These are phyloP conservation scores for Cladosporium sp. DNA, from an alignment of 2,329 filamentous ascomycete genomes.

Conservation along the genomic window DNA sequence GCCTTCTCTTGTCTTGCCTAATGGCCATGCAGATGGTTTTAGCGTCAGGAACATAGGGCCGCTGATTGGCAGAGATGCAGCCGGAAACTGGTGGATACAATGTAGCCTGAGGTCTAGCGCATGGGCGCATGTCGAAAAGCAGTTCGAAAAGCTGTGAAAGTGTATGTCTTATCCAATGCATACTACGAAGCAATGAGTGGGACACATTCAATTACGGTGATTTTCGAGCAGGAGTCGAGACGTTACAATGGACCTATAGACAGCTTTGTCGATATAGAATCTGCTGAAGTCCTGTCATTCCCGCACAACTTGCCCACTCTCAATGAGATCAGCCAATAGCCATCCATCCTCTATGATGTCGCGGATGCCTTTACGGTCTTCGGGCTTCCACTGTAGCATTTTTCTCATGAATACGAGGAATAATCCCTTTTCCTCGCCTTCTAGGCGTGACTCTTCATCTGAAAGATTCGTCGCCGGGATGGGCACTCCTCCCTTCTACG, in stretches of 20 bases:
- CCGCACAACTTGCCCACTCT: conserved; percentile 18
- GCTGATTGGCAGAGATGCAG: conserved; percentile 20
- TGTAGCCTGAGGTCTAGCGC: neutral
- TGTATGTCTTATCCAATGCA: neutral
- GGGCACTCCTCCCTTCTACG: conserved; percentile 26
- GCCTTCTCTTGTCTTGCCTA: conserved; percentile 18
- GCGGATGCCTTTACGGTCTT: conserved; percentile 31
- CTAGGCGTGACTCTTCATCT: conserved; percentile 26
- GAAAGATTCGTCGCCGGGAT: conserved; percentile 22
- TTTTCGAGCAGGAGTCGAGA: neutral
- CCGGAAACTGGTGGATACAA: conserved; percentile 22
- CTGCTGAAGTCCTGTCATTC: neutral
- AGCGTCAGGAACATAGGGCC: conserved; percentile 19
- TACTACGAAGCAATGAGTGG: neutral
- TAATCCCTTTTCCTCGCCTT: conserved; percentile 28
- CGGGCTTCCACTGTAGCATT: conserved; percentile 40
- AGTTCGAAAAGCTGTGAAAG: neutral
- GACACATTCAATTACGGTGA: neutral
- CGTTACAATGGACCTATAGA: neutral
- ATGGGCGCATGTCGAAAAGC: neutral
- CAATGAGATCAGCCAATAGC: conserved; percentile 30
- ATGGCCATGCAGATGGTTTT: conserved; percentile 15
- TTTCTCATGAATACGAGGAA: conserved; percentile 38
- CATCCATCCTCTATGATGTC: conserved; percentile 28
- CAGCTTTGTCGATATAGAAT: neutral